These are phyloP conservation scores for Candida bentonensis DNA, from an alignment of 805 yeast genomes.

Conservation along the genomic window DNA sequence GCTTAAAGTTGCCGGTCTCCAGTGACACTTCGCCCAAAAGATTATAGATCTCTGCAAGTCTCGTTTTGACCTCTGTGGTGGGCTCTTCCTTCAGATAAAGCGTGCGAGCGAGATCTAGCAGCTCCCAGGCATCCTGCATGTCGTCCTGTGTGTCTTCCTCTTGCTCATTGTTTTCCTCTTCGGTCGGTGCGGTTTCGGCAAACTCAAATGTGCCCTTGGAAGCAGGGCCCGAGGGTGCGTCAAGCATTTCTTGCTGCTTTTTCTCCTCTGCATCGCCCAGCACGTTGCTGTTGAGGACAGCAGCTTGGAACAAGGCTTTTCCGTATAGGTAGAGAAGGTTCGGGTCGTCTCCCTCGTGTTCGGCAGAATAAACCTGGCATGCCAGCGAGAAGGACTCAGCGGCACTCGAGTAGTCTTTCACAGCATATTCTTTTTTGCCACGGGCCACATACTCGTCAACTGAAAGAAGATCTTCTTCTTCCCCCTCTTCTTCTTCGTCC, in stretches of 20 bases:
- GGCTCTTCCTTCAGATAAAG: conserved; percentile 33
- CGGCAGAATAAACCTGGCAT: conserved; percentile 40
- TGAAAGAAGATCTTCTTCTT: not conserved
- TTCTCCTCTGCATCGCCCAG: conserved; percentile 39
- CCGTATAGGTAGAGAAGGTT: conserved; percentile 67
- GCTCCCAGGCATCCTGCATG: conserved; percentile 82
- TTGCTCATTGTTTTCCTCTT: conserved; percentile 19
- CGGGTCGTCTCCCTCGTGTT: conserved; percentile 48
- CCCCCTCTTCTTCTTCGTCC: not conserved
- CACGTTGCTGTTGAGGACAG: conserved; percentile 60
- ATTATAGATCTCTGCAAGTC: conserved; percentile 61
- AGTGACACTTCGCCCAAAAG: conserved; percentile 79
- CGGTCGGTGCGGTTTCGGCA: conserved; percentile 11
- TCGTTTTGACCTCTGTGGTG: conserved; percentile 28
- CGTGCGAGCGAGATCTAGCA: conserved; percentile 62
- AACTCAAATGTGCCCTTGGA: conserved; percentile 2
- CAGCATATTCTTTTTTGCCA: conserved; percentile 41
- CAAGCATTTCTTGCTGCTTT: conserved; percentile 8
- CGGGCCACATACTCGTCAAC: not conserved
- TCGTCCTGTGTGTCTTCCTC: conserved; percentile 44
- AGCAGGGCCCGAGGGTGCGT: not conserved
- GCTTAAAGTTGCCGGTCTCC: conserved; percentile 70
- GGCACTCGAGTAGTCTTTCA: conserved; percentile 53
- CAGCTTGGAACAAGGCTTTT: conserved; percentile 62
- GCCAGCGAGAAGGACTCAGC: conserved; percentile 60